A percentile compares a stretch with the other conserved stretches of the same genome.
Conservation (phyloP, 331 rosid species). For the Acacia pycnantha region DNA sequence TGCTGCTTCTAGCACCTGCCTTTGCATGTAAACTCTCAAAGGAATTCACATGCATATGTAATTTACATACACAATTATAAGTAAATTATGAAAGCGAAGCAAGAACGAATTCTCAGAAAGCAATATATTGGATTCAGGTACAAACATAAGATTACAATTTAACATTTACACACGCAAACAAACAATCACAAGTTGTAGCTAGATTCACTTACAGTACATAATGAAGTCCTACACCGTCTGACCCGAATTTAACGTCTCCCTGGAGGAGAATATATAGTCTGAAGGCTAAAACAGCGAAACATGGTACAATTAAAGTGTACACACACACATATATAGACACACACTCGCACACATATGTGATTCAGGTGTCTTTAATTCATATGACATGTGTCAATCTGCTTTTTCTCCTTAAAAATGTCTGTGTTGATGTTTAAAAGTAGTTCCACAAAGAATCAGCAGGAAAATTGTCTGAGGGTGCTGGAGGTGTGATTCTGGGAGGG, state of each 20-base stretch:
- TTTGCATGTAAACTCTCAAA: too few relatives aligned
- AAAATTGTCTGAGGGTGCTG: slow-evolving; percentile 39
- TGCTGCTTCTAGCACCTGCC: background rate
- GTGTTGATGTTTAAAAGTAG: slow-evolving; percentile 29
- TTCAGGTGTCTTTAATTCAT: too few relatives aligned
- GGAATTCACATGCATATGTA: too few relatives aligned
- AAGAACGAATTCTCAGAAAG: background rate
- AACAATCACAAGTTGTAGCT: background rate
- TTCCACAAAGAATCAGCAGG: slow-evolving; percentile 63
- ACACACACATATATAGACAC: too few relatives aligned
- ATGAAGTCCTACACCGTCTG: background rate
- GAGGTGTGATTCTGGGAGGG: slow-evolving; percentile 73
- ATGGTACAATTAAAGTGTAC: too few relatives aligned
- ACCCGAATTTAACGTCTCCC: too few relatives aligned
- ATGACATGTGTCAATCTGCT: background rate
- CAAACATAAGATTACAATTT: background rate
- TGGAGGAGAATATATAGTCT: too few relatives aligned
- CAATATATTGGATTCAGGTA: background rate
- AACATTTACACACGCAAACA: background rate
- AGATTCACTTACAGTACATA: background rate
- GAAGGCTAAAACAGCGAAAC: too few relatives aligned
- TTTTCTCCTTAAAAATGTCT: background rate
- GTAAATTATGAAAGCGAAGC: background rate
- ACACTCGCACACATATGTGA: too few relatives aligned
- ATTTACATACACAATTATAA: too few relatives aligned